These are phyloP conservation scores for Pleurotus pulmonarius DNA, from an alignment of 768 basidiomycete genomes.

Conservation along the genomic window DNA sequence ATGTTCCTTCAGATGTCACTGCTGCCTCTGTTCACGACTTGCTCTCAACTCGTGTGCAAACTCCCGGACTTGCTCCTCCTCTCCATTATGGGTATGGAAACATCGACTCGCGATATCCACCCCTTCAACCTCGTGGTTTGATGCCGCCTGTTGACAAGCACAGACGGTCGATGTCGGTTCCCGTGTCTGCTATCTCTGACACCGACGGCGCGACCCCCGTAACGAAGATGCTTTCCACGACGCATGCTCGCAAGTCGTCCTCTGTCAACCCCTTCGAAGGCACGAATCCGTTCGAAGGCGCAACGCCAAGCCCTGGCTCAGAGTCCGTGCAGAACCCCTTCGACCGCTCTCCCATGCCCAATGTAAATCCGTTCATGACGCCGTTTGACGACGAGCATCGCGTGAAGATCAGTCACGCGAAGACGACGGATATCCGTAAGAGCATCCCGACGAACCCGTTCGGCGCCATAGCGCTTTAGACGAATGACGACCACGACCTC, in stretches of 20 bases:
- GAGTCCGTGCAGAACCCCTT: slow-evolving; percentile 1
- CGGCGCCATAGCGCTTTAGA: slow-evolving; percentile 19
- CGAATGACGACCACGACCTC: too few species aligned
- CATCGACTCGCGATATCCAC: slow-evolving; percentile 3
- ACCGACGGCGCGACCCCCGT: slow-evolving; percentile 29
- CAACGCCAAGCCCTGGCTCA: background rate
- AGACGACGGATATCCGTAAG: slow-evolving; percentile 30
- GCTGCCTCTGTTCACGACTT: background rate
- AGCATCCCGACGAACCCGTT: slow-evolving; percentile 55
- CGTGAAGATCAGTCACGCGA: slow-evolving; percentile 24
- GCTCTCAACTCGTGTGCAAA: background rate
- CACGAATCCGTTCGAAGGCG: slow-evolving; percentile 10
- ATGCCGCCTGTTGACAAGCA: slow-evolving; percentile 14
- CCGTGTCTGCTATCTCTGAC: slow-evolving; percentile 15
- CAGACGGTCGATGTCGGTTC: slow-evolving; percentile 15
- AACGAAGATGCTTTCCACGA: slow-evolving; percentile 41
- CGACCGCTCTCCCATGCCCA: slow-evolving; percentile 10
- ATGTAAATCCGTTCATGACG: slow-evolving; percentile 56
- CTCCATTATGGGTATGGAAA: slow-evolving; percentile 36
- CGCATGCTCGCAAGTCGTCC: slow-evolving; percentile 38
- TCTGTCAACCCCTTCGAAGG: slow-evolving; percentile 23
- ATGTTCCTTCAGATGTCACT: slow-evolving; percentile 2
- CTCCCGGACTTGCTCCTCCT: slow-evolving; percentile 30
- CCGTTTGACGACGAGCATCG: slow-evolving; percentile 75
- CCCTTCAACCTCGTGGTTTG: slow-evolving; percentile 13